phyloP scores from a whole-genome alignment of 2,329 filamentous ascomycete genomes.

The Diatrype stigma region DNA sequence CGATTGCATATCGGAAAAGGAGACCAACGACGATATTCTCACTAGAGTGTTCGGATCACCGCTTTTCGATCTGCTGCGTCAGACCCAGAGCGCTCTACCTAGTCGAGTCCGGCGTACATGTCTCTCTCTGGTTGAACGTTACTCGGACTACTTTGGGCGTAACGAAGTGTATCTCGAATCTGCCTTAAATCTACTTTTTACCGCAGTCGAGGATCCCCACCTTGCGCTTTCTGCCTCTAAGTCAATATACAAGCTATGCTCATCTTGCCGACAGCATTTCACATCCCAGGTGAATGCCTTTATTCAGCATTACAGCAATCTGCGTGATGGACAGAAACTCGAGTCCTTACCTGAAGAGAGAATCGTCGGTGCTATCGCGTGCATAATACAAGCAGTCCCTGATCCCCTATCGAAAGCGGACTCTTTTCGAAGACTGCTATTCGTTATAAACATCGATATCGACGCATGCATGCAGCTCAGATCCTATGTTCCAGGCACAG shows the following conservation, averaged over 20 bases:
- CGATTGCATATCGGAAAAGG: constrained; percentile 58
- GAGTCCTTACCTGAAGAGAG: constrained; percentile 69
- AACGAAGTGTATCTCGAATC: constrained; percentile 63
- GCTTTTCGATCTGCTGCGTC: constrained; percentile 51
- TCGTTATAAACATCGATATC: constrained; percentile 61
- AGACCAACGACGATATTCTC: constrained; percentile 55
- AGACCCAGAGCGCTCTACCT: constrained; percentile 51
- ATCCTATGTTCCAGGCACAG: constrained; percentile 17
- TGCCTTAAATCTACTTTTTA: constrained; percentile 71
- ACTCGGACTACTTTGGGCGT: constrained; percentile 72
- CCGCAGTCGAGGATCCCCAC: constrained; percentile 57
- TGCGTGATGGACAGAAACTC: constrained; percentile 54
- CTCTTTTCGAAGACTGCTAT: constrained; percentile 55
- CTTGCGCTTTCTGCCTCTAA: constrained; percentile 67
- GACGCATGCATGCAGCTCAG: constrained; percentile 36
- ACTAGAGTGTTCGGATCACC: constrained; percentile 57
- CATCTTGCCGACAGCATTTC: constrained; percentile 67
- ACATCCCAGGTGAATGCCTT: constrained; percentile 64
- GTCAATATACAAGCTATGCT: constrained; percentile 71
- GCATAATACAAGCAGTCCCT: constrained; percentile 68
- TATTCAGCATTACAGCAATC: constrained; percentile 64
- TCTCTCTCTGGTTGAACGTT: constrained; percentile 66
- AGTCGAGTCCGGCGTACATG: constrained; percentile 63
- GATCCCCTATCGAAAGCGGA: constrained; percentile 50
- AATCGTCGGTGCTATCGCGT: constrained; percentile 69